Evolutionary conservation across 1,284 basidiomycete genomes (phyloP), one percentile per base, ranked within the genome.

Genomic region (Wallemia mellicola): DNA sequence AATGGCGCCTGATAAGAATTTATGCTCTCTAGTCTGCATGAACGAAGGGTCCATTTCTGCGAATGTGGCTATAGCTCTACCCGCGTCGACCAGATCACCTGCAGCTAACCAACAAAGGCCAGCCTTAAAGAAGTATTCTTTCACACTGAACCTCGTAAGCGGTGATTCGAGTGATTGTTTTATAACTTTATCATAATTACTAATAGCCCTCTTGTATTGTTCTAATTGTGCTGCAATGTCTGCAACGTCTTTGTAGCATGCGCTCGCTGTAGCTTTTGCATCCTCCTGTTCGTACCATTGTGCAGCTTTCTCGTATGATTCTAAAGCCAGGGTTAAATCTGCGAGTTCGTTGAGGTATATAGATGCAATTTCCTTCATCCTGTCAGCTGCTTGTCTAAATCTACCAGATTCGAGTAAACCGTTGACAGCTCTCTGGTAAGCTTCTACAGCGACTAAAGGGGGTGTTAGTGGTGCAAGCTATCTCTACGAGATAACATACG

Each of bases 221-320:
- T 81, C 83, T 15, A 98, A 71, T 62, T 92, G 84, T 17, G 86
- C 91, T 62, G 88, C 86, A 22, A 96, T 75, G 71, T 96, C 91
- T 0, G 92, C 94, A 9, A 91, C 88, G 67, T 94, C 87, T 69
- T 95, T 92, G 73, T 80, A 91, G 71, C 91, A 95, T 28, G 81
- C 82, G 68, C 91, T 95, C 25, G 91, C 92, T 58, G 91, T 96
- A 89, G 92, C 91, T 65, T 79, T 78, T 2, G 94, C 89, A 71
- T 95, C 91, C 71, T 98, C 94, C 68, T 92, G 86, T 30, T 82
- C 76, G 73, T 98, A 98, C 88, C 92, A 95, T 57, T 94, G 86
- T n/a, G 81, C 92, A 7, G 94, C 92, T 59, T 84, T 77, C 67
- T 86, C 84, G 68, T 81, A 94, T 68, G 86, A 86, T 62, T 94